Percentiles rank a stretch among this genome's conserved stretches.
Evolutionary conservation across 2,329 filamentous ascomycete genomes (phyloP).

Genomic region (Fusarium fracticaudum): DNA sequence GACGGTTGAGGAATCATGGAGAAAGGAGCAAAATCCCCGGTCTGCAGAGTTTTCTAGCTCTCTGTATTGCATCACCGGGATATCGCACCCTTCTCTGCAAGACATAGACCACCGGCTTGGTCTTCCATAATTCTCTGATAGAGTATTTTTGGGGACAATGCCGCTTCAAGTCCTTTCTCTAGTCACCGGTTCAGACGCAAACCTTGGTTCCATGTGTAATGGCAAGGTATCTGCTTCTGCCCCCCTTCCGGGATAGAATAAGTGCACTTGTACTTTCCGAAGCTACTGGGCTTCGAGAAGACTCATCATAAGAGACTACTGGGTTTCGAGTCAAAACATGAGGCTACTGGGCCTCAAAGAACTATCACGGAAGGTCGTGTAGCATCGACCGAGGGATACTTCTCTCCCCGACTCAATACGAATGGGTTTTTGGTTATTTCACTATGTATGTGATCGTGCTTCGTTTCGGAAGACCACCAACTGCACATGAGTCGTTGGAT

Average conservation of each 20-base stretch:
- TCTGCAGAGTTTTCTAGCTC: neutral
- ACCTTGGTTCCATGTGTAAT: neutral
- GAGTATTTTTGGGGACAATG: neutral
- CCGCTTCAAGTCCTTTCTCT: conserved; percentile 11
- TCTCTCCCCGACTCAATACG: conserved; percentile 16
- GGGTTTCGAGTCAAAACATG: conserved; percentile 12
- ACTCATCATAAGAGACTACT: conserved; percentile 21
- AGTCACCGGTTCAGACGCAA: conserved; percentile 7
- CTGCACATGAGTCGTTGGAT: conserved; percentile 33
- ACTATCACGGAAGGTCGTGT: conserved; percentile 6
- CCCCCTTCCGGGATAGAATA: conserved; percentile 2
- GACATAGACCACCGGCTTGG: neutral
- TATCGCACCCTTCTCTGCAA: neutral
- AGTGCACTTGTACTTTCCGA: conserved; percentile 20
- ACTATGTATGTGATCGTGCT: conserved; percentile 20
- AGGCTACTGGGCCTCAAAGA: conserved; percentile 22
- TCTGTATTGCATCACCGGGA: neutral
- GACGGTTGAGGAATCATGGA: neutral
- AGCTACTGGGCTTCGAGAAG: conserved; percentile 31
- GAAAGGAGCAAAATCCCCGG: neutral
- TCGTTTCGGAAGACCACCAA: conserved; percentile 37
- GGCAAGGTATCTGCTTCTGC: conserved; percentile 4
- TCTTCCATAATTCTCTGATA: neutral
- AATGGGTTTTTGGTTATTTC: conserved; percentile 31
- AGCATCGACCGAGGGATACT: conserved; percentile 13